Evolutionary conservation across 108 stramenopile genomes (phyloP).

Genomic region (Nitzschia inconspicua): DNA sequence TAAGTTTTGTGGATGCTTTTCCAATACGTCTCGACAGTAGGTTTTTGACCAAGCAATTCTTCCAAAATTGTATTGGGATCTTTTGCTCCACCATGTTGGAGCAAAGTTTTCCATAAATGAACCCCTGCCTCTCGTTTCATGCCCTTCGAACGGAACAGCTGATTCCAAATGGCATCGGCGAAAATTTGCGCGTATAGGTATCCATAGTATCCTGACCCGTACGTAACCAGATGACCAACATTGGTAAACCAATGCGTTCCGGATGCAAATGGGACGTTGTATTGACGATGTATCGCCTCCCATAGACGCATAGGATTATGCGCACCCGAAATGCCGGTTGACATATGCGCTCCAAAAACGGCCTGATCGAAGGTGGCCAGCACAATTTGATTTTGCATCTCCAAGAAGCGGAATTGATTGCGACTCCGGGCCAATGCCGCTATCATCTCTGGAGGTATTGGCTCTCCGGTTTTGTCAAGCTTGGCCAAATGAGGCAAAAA

Average conservation of each 20-base stretch:
- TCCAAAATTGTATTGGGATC: constrained; percentile 73
- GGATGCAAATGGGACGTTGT: constrained; percentile 52
- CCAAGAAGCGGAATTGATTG: constrained; percentile 59
- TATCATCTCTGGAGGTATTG: constrained; percentile 55
- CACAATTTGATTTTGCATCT: constrained; percentile 78
- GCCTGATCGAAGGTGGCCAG: constrained; percentile 80
- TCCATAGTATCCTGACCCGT: constrained; percentile 87
- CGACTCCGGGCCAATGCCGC: constrained; percentile 51
- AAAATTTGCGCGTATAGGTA: constrained; percentile 84
- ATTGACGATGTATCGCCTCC: constrained; percentile 47
- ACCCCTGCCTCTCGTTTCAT: constrained; percentile 42
- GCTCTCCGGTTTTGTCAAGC: constrained; percentile 44
- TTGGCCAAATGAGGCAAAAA: constrained; percentile 57
- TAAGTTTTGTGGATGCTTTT: too few species aligned
- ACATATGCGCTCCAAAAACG: constrained; percentile 51
- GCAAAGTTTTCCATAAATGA: constrained; percentile 74
- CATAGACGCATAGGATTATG: constrained; percentile 19
- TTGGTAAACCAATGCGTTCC: constrained; percentile 84
- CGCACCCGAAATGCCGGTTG: too few species aligned
- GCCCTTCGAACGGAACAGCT: constrained; percentile 27
- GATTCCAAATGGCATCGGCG: constrained; percentile 77
- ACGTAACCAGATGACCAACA: constrained; percentile 86
- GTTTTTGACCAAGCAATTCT: constrained; percentile 55
- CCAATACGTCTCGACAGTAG: constrained; percentile 24
- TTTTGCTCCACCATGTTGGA: constrained; percentile 76